These are phyloP conservation scores for Globisporangium barbulae DNA, from an alignment of 352 stramenopile species.

Conservation along the genomic window DNA sequence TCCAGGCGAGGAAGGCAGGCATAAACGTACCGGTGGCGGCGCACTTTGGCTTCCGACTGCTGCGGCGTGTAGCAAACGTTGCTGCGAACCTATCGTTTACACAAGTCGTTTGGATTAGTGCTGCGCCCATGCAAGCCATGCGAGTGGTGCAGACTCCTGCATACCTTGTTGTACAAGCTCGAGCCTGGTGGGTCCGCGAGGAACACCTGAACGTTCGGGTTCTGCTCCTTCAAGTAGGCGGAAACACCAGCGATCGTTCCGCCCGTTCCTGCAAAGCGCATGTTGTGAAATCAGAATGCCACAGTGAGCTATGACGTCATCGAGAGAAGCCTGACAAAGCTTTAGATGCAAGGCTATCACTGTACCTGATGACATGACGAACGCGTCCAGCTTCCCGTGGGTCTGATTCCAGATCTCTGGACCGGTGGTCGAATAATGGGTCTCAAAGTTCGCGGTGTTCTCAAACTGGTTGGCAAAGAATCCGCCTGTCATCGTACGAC, in stretches of 20 bases:
- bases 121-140: background rate
- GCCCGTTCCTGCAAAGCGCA: conserved; percentile 74
- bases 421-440: conserved; percentile 93
- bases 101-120: background rate
- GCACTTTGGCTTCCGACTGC: conserved; percentile 91
- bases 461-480: conserved; percentile 99
- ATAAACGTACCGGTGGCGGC: conserved; percentile 74
- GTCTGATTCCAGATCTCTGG: conserved; percentile 96
- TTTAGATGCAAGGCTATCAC: background rate
- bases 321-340: background rate
- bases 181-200: conserved; percentile 97
- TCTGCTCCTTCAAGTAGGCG: conserved; percentile 90
- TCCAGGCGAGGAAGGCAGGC: no score
- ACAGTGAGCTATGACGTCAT: background rate
- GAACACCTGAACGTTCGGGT: conserved; percentile 86
- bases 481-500: conserved; percentile 41
- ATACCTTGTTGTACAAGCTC: conserved; percentile 94
- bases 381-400: conserved; percentile 91
- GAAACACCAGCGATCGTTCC: conserved; percentile 97
- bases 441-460: conserved; percentile 94
- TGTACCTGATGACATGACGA: conserved; percentile 96
- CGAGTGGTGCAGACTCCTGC: background rate
- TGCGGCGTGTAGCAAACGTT: conserved; percentile 95
- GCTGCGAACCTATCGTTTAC: conserved; percentile 61
- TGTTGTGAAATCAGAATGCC: background rate